Conservation (phyloP, 2,329 filamentous ascomycete species). For the Cladosporium sp. region DNA sequence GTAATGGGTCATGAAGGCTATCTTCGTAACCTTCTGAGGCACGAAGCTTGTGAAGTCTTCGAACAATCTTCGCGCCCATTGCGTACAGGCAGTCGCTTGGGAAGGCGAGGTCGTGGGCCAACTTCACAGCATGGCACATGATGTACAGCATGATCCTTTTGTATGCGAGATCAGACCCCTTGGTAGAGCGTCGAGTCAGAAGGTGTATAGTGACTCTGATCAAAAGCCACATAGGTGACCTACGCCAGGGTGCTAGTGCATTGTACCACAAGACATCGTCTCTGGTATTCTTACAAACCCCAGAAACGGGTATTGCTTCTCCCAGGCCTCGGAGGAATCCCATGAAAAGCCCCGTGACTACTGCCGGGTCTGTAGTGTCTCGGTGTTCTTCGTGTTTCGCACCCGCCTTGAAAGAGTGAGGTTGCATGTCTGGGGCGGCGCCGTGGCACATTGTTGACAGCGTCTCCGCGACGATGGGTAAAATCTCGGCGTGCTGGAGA, state of each 20-base stretch:
- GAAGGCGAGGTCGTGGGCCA: not conserved
- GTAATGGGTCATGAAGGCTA: constrained; percentile 55
- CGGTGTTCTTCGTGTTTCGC: constrained; percentile 54
- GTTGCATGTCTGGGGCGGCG: constrained; percentile 17
- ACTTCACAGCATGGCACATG: constrained; percentile 49
- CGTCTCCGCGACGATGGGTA: constrained; percentile 22
- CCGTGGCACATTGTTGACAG: constrained; percentile 18
- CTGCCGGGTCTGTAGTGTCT: constrained; percentile 50
- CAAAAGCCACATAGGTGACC: constrained; percentile 57
- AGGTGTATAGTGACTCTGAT: constrained; percentile 54
- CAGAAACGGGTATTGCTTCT: constrained; percentile 24
- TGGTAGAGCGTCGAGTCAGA: constrained; percentile 35
- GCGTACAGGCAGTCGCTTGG: not conserved
- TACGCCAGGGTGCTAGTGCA: constrained; percentile 52
- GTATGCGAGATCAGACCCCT: constrained; percentile 14
- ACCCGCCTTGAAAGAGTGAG: constrained; percentile 43
- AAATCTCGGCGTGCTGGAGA: constrained; percentile 31
- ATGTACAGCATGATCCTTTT: constrained; percentile 33
- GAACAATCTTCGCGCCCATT: constrained; percentile 3
- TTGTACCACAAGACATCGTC: constrained; percentile 19
- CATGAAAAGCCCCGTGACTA: constrained; percentile 57
- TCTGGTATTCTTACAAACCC: constrained; percentile 31
- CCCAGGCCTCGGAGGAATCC: constrained; percentile 54
- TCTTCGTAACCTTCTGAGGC: too few relatives aligned
- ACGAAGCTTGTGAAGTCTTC: not conserved